Percentiles rank a stretch among this genome's conserved stretches.
These are phyloP conservation scores for Ambrosiella beaveri DNA, from an alignment of 2,329 filamentous ascomycete genomes.

Conservation along the genomic window DNA sequence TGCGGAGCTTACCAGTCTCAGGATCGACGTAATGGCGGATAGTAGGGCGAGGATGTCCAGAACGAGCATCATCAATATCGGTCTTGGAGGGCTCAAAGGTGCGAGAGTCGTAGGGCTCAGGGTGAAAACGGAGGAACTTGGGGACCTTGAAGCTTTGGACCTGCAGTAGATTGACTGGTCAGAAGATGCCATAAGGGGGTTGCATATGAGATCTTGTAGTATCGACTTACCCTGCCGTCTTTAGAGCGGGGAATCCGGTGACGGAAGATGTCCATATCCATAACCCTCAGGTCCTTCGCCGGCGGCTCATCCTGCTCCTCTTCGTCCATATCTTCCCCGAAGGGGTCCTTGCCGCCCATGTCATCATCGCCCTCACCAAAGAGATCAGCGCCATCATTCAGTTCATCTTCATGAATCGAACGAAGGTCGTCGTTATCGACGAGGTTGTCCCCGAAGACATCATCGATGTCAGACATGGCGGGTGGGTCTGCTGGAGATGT, in stretches of 20 bases:
- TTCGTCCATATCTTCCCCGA: conserved; percentile 9
- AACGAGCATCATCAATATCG: conserved; percentile 34
- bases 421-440: conserved; percentile 34
- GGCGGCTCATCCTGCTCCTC: conserved; percentile 15
- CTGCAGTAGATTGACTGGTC: not conserved
- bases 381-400: not conserved
- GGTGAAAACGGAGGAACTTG: conserved; percentile 52
- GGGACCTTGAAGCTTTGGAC: conserved; percentile 31
- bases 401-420: conserved; percentile 30
- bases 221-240: conserved; percentile 45
- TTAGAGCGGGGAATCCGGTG: conserved; percentile 54
- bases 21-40: conserved; percentile 53
- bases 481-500: conserved; percentile 6
- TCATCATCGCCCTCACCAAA: conserved; percentile 16
- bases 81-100: conserved; percentile 44
- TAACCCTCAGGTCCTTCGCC: conserved; percentile 36
- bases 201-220: not conserved
- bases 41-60: conserved; percentile 44
- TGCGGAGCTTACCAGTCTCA: conserved; percentile 48
- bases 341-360: conserved; percentile 8
- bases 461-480: conserved; percentile 40
- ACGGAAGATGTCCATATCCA: conserved; percentile 47
- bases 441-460: conserved; percentile 47
- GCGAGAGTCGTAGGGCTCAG: conserved; percentile 47
- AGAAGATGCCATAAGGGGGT: not conserved